phyloP scores from a whole-genome alignment of 1,284 basidiomycete genomes.

The Amylostereum chailletii region DNA sequence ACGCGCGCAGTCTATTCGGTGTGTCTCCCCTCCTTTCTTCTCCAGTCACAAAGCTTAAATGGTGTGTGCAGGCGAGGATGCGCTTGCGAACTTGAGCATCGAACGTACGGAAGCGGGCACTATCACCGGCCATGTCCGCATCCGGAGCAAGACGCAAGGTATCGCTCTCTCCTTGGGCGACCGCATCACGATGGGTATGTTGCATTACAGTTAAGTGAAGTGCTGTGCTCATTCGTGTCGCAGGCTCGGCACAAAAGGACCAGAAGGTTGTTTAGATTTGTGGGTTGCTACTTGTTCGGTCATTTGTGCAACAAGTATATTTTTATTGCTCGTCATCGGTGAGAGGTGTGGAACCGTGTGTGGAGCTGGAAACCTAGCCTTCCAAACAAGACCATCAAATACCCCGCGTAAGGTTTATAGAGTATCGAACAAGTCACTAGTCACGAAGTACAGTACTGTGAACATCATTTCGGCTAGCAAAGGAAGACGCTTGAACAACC shows the following conservation, averaged over 20 bases:
- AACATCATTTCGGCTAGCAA: no score
- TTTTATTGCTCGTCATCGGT: no score
- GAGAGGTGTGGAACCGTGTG: no score
- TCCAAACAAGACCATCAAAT: no score
- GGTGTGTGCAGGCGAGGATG: constrained; percentile 73
- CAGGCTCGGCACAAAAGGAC: constrained; percentile 53
- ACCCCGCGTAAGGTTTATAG: no score
- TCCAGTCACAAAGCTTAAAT: no score
- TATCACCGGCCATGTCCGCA: constrained; percentile 87
- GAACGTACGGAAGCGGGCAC: constrained; percentile 80
- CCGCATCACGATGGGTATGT: constrained; percentile 80
- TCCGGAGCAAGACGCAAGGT: constrained; percentile 91
- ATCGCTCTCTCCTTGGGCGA: constrained; percentile 93
- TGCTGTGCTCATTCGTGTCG: constrained; percentile 2
- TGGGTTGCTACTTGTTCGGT: background rate
- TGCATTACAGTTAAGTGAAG: background rate
- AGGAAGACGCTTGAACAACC: no score
- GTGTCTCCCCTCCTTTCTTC: constrained; percentile 16
- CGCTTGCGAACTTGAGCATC: constrained; percentile 91
- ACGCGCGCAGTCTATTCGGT: constrained; percentile 87
- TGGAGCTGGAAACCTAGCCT: no score
- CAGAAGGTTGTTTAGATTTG: constrained; percentile 37
- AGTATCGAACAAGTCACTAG: no score
- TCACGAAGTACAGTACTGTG: no score
- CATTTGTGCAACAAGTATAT: no score